Conservation (phyloP, 371 early-diverging fungal species). For the Mortierella polycephala region DNA sequence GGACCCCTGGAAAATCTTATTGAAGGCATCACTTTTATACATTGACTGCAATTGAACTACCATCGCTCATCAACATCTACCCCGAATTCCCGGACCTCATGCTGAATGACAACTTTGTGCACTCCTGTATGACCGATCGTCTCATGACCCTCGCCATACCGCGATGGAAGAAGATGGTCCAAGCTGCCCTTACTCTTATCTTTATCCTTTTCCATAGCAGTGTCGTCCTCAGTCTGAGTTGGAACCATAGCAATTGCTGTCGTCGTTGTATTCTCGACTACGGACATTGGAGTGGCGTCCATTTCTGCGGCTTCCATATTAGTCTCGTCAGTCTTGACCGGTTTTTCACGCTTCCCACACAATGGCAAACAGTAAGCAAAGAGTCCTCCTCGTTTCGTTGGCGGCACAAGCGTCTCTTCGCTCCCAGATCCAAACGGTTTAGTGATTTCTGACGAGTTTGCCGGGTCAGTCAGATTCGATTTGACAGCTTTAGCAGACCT, state of each 20-base stretch:
- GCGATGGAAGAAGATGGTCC: too few species aligned
- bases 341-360: not conserved
- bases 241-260: too few species aligned
- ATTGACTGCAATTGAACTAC: not conserved
- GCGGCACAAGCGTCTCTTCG: not conserved
- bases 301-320: too few species aligned
- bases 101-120: slow-evolving; percentile 46
- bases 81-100: slow-evolving; percentile 38
- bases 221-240: too few species aligned
- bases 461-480: not conserved
- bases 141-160: slow-evolving; percentile 24
- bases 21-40: not conserved
- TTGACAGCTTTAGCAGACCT: slow-evolving; percentile 7
- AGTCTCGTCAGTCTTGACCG: not conserved
- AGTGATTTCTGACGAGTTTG: not conserved
- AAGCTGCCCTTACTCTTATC: too few species aligned
- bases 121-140: slow-evolving; percentile 48
- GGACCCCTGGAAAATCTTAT: too few species aligned
- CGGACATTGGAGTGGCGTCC: too few species aligned
- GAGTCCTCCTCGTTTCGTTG: not conserved
- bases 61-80: slow-evolving; percentile 31
- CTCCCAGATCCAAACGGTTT: not conserved
- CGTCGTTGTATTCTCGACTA: too few species aligned
- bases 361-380: not conserved
- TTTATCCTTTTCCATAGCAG: too few species aligned